phyloP scores from a whole-genome alignment of 2,329 filamentous ascomycete species.

The Xylariaceae sp. region DNA sequence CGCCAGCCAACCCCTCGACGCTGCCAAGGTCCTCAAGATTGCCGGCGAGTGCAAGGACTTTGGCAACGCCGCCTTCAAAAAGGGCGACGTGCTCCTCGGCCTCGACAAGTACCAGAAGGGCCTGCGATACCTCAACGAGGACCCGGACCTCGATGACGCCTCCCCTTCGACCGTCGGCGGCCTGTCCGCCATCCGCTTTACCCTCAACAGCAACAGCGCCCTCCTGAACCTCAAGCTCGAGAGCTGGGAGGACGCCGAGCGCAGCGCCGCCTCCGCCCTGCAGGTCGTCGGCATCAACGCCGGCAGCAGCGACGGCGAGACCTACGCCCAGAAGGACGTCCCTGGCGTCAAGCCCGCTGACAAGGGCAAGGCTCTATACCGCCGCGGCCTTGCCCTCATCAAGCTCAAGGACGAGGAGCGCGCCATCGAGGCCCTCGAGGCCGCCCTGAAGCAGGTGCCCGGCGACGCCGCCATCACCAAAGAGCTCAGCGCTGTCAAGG shows the following conservation, averaged over 20 bases:
- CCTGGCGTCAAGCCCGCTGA: conserved; percentile 64
- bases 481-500: conserved; percentile 76
- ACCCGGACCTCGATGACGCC: conserved; percentile 62
- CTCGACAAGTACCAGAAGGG: conserved; percentile 95
- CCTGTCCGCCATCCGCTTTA: conserved; percentile 73
- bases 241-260: conserved; percentile 65
- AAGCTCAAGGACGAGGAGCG: conserved; percentile 80
- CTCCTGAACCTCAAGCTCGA: conserved; percentile 79
- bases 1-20: conserved; percentile 54
- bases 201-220: conserved; percentile 83
- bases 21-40: conserved; percentile 69
- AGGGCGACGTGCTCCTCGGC: conserved; percentile 62
- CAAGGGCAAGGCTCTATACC: conserved; percentile 83
- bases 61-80: conserved; percentile 91
- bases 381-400: conserved; percentile 71
- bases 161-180: conserved; percentile 61
- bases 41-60: conserved; percentile 83
- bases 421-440: conserved; percentile 69
- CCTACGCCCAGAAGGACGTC: too few species aligned
- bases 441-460: conserved; percentile 71
- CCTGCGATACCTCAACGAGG: conserved; percentile 56
- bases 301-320: conserved; percentile 45
- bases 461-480: conserved; percentile 69
- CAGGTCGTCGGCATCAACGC: conserved; percentile 62
- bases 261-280: conserved; percentile 69